These are phyloP conservation scores for Saccharata proteae DNA, from an alignment of 2,329 filamentous ascomycete species.

Conservation along the genomic window DNA sequence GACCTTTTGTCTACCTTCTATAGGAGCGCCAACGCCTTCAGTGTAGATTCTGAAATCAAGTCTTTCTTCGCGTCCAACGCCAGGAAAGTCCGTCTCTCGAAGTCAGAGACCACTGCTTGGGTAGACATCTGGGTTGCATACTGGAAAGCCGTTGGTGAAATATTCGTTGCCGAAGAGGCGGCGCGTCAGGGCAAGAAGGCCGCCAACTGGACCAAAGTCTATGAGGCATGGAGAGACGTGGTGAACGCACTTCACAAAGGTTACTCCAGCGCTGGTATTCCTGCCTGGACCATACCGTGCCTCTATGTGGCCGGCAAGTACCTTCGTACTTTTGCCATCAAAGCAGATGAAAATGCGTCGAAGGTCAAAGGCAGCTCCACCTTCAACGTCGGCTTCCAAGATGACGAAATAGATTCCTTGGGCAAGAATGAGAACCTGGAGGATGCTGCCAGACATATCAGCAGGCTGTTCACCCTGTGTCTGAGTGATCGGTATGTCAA, in stretches of 20 bases:
- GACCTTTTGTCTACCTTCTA: conserved; percentile 58
- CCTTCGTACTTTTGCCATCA: conserved; percentile 77
- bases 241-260: conserved; percentile 66
- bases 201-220: conserved; percentile 69
- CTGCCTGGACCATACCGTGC: conserved; percentile 86
- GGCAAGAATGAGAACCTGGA: conserved; percentile 71
- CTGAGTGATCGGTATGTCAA: conserved; percentile 67
- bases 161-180: conserved; percentile 53
- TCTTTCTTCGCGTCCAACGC: conserved; percentile 50
- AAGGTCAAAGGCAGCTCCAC: conserved; percentile 33
- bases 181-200: conserved; percentile 30
- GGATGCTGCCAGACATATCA: conserved; percentile 81
- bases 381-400: conserved; percentile 49
- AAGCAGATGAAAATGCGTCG: conserved; percentile 63
- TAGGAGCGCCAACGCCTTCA: conserved; percentile 55
- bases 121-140: conserved; percentile 71
- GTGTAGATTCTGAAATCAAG: conserved; percentile 57
- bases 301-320: conserved; percentile 82
- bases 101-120: conserved; percentile 69
- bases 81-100: conserved; percentile 42
- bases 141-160: conserved; percentile 69
- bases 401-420: conserved; percentile 62
- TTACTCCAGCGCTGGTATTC: conserved; percentile 64
- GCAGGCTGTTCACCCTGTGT: conserved; percentile 83
- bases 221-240: conserved; percentile 80